Conservation (phyloP, 2,329 filamentous ascomycete species). For the Aspergillus novofumigatus region DNA sequence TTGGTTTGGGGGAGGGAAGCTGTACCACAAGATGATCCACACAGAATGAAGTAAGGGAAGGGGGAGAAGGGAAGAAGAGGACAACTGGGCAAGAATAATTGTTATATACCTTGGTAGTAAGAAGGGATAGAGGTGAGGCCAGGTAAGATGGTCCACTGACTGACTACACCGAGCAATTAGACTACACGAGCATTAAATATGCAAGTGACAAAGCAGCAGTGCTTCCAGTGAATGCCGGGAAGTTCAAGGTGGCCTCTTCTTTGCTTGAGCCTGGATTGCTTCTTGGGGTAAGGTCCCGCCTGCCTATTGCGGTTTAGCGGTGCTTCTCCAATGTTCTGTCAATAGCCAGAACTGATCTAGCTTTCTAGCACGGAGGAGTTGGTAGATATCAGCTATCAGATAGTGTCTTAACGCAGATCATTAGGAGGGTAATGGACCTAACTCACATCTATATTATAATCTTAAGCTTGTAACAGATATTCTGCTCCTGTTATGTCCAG, state of each 20-base stretch:
- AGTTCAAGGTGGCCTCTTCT: conserved; percentile 45
- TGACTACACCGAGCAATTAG: background rate
- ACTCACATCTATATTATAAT: background rate
- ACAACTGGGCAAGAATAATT: conserved; percentile 19
- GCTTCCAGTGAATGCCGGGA: conserved; percentile 19
- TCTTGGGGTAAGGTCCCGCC: conserved; percentile 11
- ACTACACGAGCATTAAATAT: conserved; percentile 1
- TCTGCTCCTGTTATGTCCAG: background rate
- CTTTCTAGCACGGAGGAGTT: too few species aligned
- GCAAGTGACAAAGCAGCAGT: background rate
- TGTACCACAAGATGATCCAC: conserved; percentile 6
- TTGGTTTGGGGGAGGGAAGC: conserved; percentile 3
- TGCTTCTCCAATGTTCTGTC: conserved; percentile 15
- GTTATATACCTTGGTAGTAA: conserved; percentile 27
- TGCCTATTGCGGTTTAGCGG: conserved; percentile 15
- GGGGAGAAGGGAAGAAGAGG: conserved; percentile 14
- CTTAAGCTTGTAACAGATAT: background rate
- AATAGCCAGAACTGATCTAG: background rate
- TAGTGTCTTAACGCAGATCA: background rate
- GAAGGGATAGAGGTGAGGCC: background rate
- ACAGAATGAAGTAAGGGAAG: conserved; percentile 11
- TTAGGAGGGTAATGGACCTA: background rate
- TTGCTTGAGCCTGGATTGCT: conserved; percentile 14
- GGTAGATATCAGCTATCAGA: background rate
- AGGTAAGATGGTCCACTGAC: background rate